Percentiles rank a stretch among this genome's conserved stretches.
phyloP scores from a whole-genome alignment of 2,329 filamentous ascomycete genomes.

The Aureobasidium namibiae region DNA sequence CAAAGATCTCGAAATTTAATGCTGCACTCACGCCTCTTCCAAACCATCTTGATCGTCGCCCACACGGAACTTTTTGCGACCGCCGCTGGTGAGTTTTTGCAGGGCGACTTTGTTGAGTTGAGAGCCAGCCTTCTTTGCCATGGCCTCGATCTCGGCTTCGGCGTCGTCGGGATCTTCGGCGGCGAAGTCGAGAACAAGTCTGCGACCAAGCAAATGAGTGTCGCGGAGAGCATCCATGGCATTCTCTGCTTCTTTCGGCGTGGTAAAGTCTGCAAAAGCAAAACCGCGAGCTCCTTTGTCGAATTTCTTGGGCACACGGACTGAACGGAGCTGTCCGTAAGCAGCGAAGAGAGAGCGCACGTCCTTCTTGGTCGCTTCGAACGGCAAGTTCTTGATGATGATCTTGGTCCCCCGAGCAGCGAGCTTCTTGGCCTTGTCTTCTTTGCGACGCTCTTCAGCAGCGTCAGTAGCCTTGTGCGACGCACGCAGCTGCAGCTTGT shows the following conservation, averaged over 20 bases:
- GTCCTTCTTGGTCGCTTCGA: slow-evolving; percentile 91
- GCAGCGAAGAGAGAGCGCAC: slow-evolving; percentile 75
- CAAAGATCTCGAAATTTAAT: slow-evolving; percentile 7
- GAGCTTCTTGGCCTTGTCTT: slow-evolving; percentile 74
- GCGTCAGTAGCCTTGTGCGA: slow-evolving; percentile 84
- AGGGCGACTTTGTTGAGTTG: slow-evolving; percentile 87
- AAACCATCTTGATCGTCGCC: slow-evolving; percentile 53
- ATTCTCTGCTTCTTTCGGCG: slow-evolving; percentile 78
- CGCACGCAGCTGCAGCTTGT: slow-evolving; percentile 74
- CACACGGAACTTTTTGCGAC: slow-evolving; percentile 83
- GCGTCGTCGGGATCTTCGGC: slow-evolving; percentile 82
- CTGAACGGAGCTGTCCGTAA: slow-evolving; percentile 85
- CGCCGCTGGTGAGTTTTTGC: slow-evolving; percentile 75
- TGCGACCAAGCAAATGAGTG: slow-evolving; percentile 85
- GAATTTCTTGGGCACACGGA: slow-evolving; percentile 92
- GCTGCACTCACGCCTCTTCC: slow-evolving; percentile 26
- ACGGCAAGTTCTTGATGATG: slow-evolving; percentile 95
- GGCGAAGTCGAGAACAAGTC: slow-evolving; percentile 85
- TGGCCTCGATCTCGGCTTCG: slow-evolving; percentile 91
- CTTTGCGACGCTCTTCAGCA: slow-evolving; percentile 73
- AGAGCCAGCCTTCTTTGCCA: slow-evolving; percentile 89
- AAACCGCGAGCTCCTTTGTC: slow-evolving; percentile 84
- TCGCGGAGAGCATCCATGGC: slow-evolving; percentile 85
- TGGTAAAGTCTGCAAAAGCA: slow-evolving; percentile 93
- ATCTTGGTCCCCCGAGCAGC: slow-evolving; percentile 78